Base-by-base conservation (phyloP, 73 alveolate species). In the Paramecium octaurelia region DNA sequence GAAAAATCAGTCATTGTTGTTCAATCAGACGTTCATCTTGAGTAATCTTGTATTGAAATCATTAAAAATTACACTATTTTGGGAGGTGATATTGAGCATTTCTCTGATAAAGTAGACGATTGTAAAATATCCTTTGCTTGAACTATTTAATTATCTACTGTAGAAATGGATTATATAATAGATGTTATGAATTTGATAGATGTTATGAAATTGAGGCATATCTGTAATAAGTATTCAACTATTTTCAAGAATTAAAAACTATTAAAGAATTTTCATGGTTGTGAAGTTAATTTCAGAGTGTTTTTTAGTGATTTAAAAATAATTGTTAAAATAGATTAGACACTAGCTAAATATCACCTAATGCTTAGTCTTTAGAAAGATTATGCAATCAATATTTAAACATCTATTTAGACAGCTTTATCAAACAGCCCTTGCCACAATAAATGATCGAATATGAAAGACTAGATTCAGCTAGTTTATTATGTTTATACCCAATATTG, bases 401-500 rank as follows among this genome's bases (percentile, higher is more conserved):
- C 1, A 73, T 44, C 12, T 69, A 71, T 34, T 35, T 89, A 5
- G 80, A 71, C 48, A 88, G 27, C 42, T 80, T 6, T 70, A 88
- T 70, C 50, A 88, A 70, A 69, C 31, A 24, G 44, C 93, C 93
- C 8, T 46, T 88, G 38, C 90, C 88, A n/a, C 21, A 38, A 21
- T 29, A 76, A 34, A 70, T 88, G 93, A 43, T 88, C 24, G 71
- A 68, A 3, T 88, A 88, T 88, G 93, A 90, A 11, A 69, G 93
- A 69, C 58, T 70, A 2, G 93, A 88, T 70, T 64, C 93, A 18
- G 27, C 73, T 8, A 42, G 71, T 31, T n/a, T 88, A 20, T 38
- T 88, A 18, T 35, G 20, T 20, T 75, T 70, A 68, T 88, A 57
- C 8, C 92, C 85, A 21, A 88, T 11, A 24, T 24, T 64, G 21